These are phyloP conservation scores for Salix dunnii DNA, from an alignment of 345 rosid genomes.

Conservation along the genomic window DNA sequence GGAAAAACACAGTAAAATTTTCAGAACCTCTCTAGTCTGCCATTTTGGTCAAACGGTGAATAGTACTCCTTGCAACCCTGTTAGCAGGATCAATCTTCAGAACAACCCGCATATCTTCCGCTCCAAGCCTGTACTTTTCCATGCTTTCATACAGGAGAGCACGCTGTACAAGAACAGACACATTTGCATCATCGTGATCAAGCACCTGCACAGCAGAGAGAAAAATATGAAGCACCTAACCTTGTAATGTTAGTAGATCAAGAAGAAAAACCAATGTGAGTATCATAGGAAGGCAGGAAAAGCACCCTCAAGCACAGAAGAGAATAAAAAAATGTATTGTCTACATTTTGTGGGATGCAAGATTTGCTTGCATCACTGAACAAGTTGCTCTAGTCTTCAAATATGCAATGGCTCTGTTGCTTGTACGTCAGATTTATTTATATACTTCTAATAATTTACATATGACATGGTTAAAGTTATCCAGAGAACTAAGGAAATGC, in stretches of 20 bases:
- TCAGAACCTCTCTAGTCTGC: constrained; percentile 39
- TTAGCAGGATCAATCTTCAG: constrained; percentile 83
- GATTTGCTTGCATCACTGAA: too few relatives aligned
- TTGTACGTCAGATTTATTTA: too few relatives aligned
- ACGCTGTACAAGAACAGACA: constrained; percentile 74
- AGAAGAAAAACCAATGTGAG: background rate
- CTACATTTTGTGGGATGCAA: too few relatives aligned
- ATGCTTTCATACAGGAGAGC: constrained; percentile 95
- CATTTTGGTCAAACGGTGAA: constrained; percentile 87
- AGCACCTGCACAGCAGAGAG: constrained; percentile 54
- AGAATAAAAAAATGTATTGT: background rate
- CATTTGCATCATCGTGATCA: constrained; percentile 63
- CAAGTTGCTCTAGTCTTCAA: too few relatives aligned
- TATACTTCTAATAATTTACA: too few relatives aligned
- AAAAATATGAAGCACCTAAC: background rate
- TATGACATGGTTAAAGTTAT: too few relatives aligned
- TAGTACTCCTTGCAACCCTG: constrained; percentile 90
- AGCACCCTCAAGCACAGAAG: background rate
- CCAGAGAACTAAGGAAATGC: background rate
- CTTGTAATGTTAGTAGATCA: background rate
- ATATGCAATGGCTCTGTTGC: too few relatives aligned
- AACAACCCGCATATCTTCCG: constrained; percentile 90
- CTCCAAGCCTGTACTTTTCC: constrained; percentile 97
- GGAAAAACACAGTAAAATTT: background rate
- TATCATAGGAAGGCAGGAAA: background rate